These are phyloP conservation scores for Dactylorhiza incarnata DNA, from an alignment of 106 monocot species.

Conservation along the genomic window DNA sequence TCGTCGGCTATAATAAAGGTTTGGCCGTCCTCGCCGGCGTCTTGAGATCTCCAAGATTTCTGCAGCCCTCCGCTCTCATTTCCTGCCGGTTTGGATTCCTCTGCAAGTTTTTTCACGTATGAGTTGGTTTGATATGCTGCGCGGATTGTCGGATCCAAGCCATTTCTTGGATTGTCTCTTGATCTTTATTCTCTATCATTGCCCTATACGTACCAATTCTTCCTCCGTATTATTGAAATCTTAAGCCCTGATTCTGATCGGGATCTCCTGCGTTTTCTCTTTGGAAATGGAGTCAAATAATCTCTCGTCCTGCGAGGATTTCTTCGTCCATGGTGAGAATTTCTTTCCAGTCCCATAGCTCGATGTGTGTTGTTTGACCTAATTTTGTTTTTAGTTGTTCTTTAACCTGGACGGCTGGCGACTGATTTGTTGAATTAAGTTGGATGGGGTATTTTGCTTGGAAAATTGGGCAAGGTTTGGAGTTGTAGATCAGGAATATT, in stretches of 20 bases:
- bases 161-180: slow-evolving; percentile 76
- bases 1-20: too few species aligned
- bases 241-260: slow-evolving; percentile 12
- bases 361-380: neutral
- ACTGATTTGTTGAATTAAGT: neutral
- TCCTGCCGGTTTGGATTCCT: slow-evolving; percentile 54
- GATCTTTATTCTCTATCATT: slow-evolving; percentile 74
- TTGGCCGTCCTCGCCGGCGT: neutral
- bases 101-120: slow-evolving; percentile 36
- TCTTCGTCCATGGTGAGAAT: slow-evolving; percentile 18
- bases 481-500: neutral
- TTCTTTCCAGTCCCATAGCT: neutral
- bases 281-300: slow-evolving; percentile 44
- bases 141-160: slow-evolving; percentile 60
- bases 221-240: slow-evolving; percentile 12
- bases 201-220: slow-evolving; percentile 71
- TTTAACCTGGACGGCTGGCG: neutral
- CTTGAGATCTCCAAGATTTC: neutral
- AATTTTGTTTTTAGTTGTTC: too few species aligned
- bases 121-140: slow-evolving; percentile 95
- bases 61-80: neutral
- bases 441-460: neutral
- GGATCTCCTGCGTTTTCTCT: neutral
- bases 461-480: neutral
- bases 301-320: slow-evolving; percentile 25